Base-by-base conservation (phyloP, 169 alveolate genomes). In the Babesia gibsoni region DNA sequence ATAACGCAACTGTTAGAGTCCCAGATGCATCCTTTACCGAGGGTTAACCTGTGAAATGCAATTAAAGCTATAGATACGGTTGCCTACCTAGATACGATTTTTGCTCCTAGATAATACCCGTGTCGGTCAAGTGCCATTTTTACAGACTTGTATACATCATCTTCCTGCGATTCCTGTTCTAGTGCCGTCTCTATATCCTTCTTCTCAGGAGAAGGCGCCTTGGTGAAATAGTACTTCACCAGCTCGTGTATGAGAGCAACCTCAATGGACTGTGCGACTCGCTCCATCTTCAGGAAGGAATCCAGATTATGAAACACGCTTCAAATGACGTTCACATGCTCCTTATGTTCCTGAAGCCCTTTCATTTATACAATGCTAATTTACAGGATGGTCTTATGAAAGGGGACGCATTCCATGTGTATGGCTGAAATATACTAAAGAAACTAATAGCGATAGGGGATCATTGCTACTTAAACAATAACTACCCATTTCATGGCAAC, bases 1-100 rank as follows among this genome's bases (percentile, higher is more conserved):
- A 79, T 52, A 63, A 79, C 66, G 22, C 88, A 67, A 49, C 57
- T 69, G 43, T 68, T 79, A 42, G 49, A 72, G 45, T 79, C 88
- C 83, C 82, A 69, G 37, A 79, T 69, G 12, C 79, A 35, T n/a
- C 79, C 74, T 46, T 57, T 30, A 3, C 56, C 27, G 0, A 79
- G 43, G 42, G 88, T 79, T 43, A 79, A 49, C 57, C 88, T 79
- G 43, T 0, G 16, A 12, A 18, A 3, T 20, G 3, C n/a, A 1
- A 20, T 33, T 16, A 3, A n/a, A 0, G 14, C 10, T 1, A 2
- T n/a, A 20, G 3, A 10, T 5, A n/a, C 20, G n/a, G 18, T 0
- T 4, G 25, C 73, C 1, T 48, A 77, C 85, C 85, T 37, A 1
- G 78, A 35, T 9, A 58, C 68, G 0, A 77, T 77, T 30, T 48